phyloP scores from a whole-genome alignment of 1,284 basidiomycete genomes.

The Trichosporon sp. region DNA sequence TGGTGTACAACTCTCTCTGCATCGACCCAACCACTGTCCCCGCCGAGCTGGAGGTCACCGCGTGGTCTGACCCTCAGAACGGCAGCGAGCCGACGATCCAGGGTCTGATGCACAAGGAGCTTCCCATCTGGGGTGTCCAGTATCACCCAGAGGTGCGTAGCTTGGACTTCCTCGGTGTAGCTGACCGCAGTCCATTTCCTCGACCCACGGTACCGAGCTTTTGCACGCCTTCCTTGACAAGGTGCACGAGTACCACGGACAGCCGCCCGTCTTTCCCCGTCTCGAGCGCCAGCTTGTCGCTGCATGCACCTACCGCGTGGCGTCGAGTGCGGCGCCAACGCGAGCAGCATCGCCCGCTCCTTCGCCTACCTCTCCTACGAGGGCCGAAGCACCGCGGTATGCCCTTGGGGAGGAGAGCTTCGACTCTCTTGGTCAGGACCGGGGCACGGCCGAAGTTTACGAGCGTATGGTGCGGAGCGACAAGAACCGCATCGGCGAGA shows the following conservation, averaged over 20 bases:
- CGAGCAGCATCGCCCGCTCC: conserved; percentile 26
- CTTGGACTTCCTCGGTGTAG: not conserved
- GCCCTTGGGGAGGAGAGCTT: conserved; percentile 38
- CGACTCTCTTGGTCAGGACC: conserved; percentile 31
- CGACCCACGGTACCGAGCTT: conserved; percentile 51
- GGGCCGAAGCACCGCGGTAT: conserved; percentile 21
- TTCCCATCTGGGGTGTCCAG: conserved; percentile 90
- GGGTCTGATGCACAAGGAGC: conserved; percentile 62
- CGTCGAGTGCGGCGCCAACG: conserved; percentile 31
- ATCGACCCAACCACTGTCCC: conserved; percentile 59
- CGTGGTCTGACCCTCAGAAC: conserved; percentile 51
- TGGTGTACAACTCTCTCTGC: conserved; percentile 71
- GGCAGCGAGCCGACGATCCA: conserved; percentile 50
- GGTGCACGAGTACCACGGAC: conserved; percentile 40
- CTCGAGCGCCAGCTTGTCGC: conserved; percentile 40
- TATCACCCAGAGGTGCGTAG: conserved; percentile 81
- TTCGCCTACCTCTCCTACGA: not conserved
- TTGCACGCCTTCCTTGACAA: conserved; percentile 53
- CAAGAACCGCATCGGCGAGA: conserved; percentile 51
- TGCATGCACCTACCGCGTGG: conserved; percentile 50
- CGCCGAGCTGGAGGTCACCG: conserved; percentile 57
- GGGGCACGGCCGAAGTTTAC: conserved; percentile 54
- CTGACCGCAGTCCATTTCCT: conserved; percentile 56
- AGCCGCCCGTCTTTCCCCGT: conserved; percentile 42
- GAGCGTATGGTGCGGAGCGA: conserved; percentile 50